These are phyloP conservation scores for Phytophthora idaei DNA, from an alignment of 352 stramenopile species.

Conservation along the genomic window DNA sequence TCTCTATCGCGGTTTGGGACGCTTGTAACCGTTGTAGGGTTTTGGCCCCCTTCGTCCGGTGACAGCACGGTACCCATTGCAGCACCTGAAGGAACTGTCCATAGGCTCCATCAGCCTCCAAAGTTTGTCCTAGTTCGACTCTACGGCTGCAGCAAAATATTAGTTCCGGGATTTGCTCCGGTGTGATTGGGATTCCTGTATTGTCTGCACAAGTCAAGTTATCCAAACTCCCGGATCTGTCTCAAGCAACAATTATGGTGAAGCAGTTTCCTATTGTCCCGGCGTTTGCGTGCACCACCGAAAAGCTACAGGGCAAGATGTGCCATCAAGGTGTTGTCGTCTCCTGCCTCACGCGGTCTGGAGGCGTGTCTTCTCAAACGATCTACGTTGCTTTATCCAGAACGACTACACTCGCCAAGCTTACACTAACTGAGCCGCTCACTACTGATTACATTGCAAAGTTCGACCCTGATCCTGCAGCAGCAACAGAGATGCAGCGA, in stretches of 20 bases:
- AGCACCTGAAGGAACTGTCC: too few species aligned
- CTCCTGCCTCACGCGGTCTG: not conserved
- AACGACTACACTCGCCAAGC: too few species aligned
- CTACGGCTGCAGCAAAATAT: too few species aligned
- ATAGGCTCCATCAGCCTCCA: too few species aligned
- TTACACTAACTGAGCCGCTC: too few species aligned
- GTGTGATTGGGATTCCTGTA: not conserved
- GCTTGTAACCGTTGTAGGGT: not conserved
- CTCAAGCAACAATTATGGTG: not conserved
- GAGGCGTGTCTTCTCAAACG: not conserved
- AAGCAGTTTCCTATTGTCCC: slow-evolving; percentile 2
- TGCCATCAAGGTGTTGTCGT: slow-evolving; percentile 3
- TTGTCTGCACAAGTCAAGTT: not conserved
- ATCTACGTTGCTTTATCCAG: not conserved
- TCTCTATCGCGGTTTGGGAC: not conserved
- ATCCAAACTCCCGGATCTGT: not conserved
- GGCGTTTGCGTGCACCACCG: slow-evolving; percentile 3
- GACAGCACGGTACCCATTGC: not conserved
- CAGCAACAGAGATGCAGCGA: too few species aligned
- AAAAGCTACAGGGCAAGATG: slow-evolving; percentile 2
- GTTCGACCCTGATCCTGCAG: not conserved
- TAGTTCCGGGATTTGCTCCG: not conserved
- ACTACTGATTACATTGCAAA: too few species aligned
- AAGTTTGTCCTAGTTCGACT: too few species aligned
- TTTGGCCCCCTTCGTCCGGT: not conserved